Evolutionary conservation across 2,329 filamentous ascomycete genomes (phyloP).

Genomic region (Fusarium devonianum): DNA sequence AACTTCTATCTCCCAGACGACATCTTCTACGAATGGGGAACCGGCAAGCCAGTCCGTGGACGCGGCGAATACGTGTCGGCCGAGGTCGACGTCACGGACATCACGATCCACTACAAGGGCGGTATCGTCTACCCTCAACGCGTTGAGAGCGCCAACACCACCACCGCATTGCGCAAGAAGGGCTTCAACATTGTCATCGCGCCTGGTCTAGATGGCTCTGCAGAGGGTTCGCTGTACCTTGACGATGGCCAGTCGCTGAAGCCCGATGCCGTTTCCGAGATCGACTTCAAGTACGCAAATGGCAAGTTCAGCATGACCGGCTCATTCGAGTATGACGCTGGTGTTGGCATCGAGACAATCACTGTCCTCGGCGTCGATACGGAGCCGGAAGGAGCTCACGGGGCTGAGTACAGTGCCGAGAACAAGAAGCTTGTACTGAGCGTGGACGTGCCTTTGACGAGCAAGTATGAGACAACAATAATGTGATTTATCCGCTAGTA

Average conservation of each 20-base stretch:
- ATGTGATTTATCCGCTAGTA: too few relatives aligned
- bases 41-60: constrained; percentile 53
- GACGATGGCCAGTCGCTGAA: constrained; percentile 75
- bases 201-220: constrained; percentile 66
- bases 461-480: constrained; percentile 12
- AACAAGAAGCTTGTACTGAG: constrained; percentile 36
- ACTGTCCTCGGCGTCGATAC: constrained; percentile 54
- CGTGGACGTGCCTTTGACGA: constrained; percentile 34
- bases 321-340: constrained; percentile 60
- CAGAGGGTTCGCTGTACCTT: constrained; percentile 71
- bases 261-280: constrained; percentile 61
- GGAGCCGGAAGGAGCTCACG: constrained; percentile 14
- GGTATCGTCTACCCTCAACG: constrained; percentile 69
- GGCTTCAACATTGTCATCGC: constrained; percentile 75
- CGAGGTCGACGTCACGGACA: constrained; percentile 55
- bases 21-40: constrained; percentile 59
- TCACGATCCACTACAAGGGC: constrained; percentile 71
- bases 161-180: constrained; percentile 65
- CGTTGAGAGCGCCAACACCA: constrained; percentile 64
- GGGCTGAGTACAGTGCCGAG: constrained; percentile 33
- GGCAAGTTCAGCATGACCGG: constrained; percentile 60
- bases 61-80: constrained; percentile 27
- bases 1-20: constrained; percentile 57
- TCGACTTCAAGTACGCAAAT: constrained; percentile 66
- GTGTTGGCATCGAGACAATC: constrained; percentile 54